Evolutionary conservation across 495 filamentous ascomycete species (phyloP), one percentile per base, ranked within the genome.

Genomic region (Penicillium diatomitis): DNA sequence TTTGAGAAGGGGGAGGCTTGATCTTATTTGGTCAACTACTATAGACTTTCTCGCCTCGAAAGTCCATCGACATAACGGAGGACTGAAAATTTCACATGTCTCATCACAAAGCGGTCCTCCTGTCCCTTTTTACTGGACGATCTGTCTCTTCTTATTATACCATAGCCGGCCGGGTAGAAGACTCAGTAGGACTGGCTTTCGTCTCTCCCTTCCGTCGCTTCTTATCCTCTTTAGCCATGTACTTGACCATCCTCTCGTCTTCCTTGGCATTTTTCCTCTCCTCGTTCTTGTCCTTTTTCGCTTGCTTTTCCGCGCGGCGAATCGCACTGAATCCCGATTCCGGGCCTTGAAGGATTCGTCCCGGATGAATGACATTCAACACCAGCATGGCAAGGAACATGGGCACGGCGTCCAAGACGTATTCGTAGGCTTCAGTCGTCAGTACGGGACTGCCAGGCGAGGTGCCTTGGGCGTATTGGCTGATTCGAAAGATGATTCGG

Each of bases 331-430:
- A 42, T 2, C 40, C 41, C 28, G 40, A 39, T 29, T 73, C 67
- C 0, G 69, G 68, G 0, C 76, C 76, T 2, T 62, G 58, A 41
- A 85, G 65, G 10, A 75, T 66, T 8, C 65, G 60, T 0, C 80
- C 80, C 0, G 79, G 79, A 52, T 85, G 76, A 4, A 70, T 54
- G 2, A 80, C 33, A 32, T 68, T 71, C 27, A 81, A 66, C 3
- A 74, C 44, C 0, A 70, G 29, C 10, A 80, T 51, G 0, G 73
- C 70, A 4, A 75, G 5, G 41, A 80, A 55, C 79, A 85, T 85
- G 2, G 81, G 79, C 0, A 75, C 49, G 0, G 77, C 74, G 41
- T 85, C 81, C 30, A 85, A 69, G 8, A 65, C 61, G 49, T 81
- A 81, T 27, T 69, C 58, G 51, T 77, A 80, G 10, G 50, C 62